Percentiles rank a stretch among this genome's conserved stretches.
Evolutionary conservation across 306 rosid genomes (phyloP).

Genomic region (Castanopsis chinensis): DNA sequence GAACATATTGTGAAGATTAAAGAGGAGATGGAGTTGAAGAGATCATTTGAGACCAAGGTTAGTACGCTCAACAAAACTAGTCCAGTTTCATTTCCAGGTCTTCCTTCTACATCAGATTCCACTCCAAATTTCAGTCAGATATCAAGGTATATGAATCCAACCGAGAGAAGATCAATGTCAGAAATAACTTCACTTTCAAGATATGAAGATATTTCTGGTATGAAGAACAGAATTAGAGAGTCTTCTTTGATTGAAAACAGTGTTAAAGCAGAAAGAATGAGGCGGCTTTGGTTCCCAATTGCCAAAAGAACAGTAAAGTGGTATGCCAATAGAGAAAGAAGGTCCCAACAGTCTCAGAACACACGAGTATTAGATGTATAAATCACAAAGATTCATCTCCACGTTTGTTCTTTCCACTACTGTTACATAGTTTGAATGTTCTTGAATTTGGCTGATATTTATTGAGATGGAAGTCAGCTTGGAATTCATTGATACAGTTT

Average conservation of each 20-base stretch:
- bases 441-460: neutral
- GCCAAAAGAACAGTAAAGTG: constrained; percentile 85
- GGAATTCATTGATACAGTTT: constrained; percentile 10
- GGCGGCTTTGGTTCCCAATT: constrained; percentile 82
- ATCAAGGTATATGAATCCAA: constrained; percentile 36
- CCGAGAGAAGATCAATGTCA: constrained; percentile 72
- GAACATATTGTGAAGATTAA: constrained; percentile 46
- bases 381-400: constrained; percentile 8
- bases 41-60: constrained; percentile 59
- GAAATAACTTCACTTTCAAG: constrained; percentile 76
- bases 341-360: constrained; percentile 47
- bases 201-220: constrained; percentile 40
- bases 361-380: constrained; percentile 50
- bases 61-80: constrained; percentile 28
- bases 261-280: constrained; percentile 57
- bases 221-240: constrained; percentile 30
- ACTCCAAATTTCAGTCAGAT: constrained; percentile 8
- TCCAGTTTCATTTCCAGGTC: constrained; percentile 25
- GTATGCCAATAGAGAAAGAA: constrained; percentile 87
- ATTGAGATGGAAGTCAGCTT: constrained; percentile 18
- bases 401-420: neutral
- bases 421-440: neutral
- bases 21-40: constrained; percentile 69
- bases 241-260: constrained; percentile 42
- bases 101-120: constrained; percentile 26